Evolutionary conservation across 2,329 filamentous ascomycete genomes (phyloP), one percentile per base, ranked within the genome.

Genomic region (Colletotrichum noveboracense): DNA sequence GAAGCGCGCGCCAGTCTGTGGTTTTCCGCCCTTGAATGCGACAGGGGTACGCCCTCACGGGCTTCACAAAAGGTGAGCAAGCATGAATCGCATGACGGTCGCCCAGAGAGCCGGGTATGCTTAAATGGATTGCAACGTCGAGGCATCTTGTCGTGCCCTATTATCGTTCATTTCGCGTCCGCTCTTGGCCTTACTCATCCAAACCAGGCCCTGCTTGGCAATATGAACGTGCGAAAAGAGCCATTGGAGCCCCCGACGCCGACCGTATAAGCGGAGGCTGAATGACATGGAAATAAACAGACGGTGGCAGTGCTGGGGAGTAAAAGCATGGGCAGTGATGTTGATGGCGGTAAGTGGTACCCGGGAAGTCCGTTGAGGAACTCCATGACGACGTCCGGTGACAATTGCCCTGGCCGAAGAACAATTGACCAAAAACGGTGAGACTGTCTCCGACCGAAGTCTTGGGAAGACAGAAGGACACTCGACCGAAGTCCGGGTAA

Each of bases 1-100:
- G 73, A 75, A 67, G 69, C 73, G 73, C 73, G 62, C 73, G 73
- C 64, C 70, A 75, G 62, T 62, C 21, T 36, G 67, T 38, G 48
- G 28, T 66, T 62, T 64, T 36, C 56, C 38, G 73, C 24, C 26
- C 43, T 52, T 21, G 21, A 28, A 26, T 24, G 69, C 55, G 36
- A 38, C 48, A 55, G 62, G 60, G 62, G 52, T 26, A 56, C 58
- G 65, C 32, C 32, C 58, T 64, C 21, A 28, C n/a, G 10, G 30
- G 56, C 43, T 52, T 21, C 43, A 21, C 43, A 52, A 21, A 12
- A 52, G 43, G 43, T n/a, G 43, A 32, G 18, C 28, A 18, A 61
- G 16, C 65, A 18, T 52, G 62, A 48, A 28, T 62, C 26, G 66
- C 48, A 43, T 34, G 24, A 13, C 36, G 24, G 28, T 60, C n/a